Evolutionary conservation across 2,329 filamentous ascomycete genomes (phyloP), one percentile per base, ranked within the genome.

Genomic region (Sclerotinia sclerotiorum): DNA sequence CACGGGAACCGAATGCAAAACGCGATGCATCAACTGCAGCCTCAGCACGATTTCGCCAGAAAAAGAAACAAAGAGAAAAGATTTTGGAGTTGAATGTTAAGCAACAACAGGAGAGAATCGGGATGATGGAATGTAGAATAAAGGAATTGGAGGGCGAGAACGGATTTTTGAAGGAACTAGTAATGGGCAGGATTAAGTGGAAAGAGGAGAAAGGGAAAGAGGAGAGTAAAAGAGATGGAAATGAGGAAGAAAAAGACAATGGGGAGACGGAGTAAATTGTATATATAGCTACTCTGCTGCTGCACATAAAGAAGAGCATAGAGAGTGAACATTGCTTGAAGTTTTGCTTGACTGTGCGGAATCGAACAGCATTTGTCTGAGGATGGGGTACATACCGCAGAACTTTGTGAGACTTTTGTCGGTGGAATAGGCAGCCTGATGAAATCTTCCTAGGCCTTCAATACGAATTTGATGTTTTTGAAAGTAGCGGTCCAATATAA

Each of bases 21-120:
- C 88, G 93, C 56, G 87, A 92, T 68, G 88, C 93, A 71, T 97
- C 97, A 80, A 96, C 93, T 6, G 93, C 93, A 39, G 93, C 93
- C 67, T 93, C 89, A 72, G 93, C 93, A 19, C 89, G 93, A 61
- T 97, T 97, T 84, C 90, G 93, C 69, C 88, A 94, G 77, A 97
- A 97, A 87, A 97, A 97, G 88, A 97, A 97, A 85, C 91, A 94
- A 80, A 88, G 93, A 61, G 93, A 97, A 82, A 90, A 93, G 78
- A 89, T 90, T 19, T 86, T 96, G 61, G 92, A 94, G 79, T 87
- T 87, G 75, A 89, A 87, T 11, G 88, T 91, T 76, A 91, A 93
- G 79, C 92, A 96, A 74, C 90, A 94, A 79, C 86, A 87, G 42
- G 90, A 94, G 55, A 93, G 92, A 81, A 90, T 94, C 64, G 83